Percentiles rank a stretch among this genome's conserved stretches.
phyloP scores from a whole-genome alignment of 2,329 filamentous ascomycete species.

The Trichoderma harzianum region DNA sequence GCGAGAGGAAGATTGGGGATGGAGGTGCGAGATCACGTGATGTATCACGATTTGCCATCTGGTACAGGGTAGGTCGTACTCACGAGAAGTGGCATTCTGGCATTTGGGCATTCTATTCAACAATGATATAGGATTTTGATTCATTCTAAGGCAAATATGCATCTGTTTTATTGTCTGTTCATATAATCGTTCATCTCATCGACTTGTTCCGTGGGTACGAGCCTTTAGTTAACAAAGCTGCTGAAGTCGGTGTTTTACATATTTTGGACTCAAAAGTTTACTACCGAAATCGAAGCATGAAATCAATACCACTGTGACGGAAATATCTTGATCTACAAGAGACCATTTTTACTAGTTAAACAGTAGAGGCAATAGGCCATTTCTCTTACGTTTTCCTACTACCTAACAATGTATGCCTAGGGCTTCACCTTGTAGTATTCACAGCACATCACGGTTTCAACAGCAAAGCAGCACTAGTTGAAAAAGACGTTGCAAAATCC shows the following conservation, averaged over 20 bases:
- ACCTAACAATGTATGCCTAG: neutral
- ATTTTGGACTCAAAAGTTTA: neutral
- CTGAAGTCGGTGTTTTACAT: neutral
- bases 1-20: neutral
- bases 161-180: neutral
- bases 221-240: neutral
- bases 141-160: neutral
- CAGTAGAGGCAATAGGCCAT: neutral
- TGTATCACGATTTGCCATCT: neutral
- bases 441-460: neutral
- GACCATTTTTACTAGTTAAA: neutral
- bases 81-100: neutral
- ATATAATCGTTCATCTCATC: neutral
- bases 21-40: conserved; percentile 1
- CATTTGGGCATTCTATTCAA: neutral
- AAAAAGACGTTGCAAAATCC: neutral
- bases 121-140: neutral
- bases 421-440: neutral
- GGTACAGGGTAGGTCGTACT: neutral
- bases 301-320: neutral
- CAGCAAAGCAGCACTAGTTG: neutral
- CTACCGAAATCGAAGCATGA: neutral
- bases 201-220: neutral
- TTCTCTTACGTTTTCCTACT: neutral
- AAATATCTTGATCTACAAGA: neutral